Conservation (phyloP, 75 land plant species). For the Pseudotsuga menziesii region DNA sequence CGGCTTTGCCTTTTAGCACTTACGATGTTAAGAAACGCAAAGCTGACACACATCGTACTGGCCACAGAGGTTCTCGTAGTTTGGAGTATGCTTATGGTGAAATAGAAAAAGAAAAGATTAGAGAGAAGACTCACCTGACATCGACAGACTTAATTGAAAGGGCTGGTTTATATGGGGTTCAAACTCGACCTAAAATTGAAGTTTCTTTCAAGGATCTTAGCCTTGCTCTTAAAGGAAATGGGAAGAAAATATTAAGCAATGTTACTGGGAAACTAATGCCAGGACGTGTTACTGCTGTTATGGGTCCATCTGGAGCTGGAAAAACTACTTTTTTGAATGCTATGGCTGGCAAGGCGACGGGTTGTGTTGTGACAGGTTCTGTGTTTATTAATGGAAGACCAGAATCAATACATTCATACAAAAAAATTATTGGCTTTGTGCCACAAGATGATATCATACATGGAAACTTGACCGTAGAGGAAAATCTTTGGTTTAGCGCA, state of each 20-base stretch:
- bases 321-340: conserved; percentile 95
- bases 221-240: conserved; percentile 74
- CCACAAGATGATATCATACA: conserved; percentile 99
- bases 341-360: conserved; percentile 70
- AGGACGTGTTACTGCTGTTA: conserved; percentile 83
- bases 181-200: conserved; percentile 56
- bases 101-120: conserved; percentile 83
- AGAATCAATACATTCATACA: conserved; percentile 75
- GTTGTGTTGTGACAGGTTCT: conserved; percentile 54
- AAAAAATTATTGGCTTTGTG: conserved; percentile 91
- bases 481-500: conserved; percentile 91
- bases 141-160: conserved; percentile 51
- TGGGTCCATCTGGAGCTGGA: conserved; percentile 99
- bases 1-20: conserved; percentile 37
- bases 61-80: conserved; percentile 46
- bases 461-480: conserved; percentile 95
- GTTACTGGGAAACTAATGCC: conserved; percentile 91
- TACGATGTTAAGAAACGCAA: conserved; percentile 40
- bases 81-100: conserved; percentile 92
- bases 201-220: conserved; percentile 76
- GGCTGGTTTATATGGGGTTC: conserved; percentile 36
- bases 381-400: conserved; percentile 77
- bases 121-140: conserved; percentile 36
- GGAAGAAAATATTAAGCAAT: conserved; percentile 62
- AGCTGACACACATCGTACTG: conserved; percentile 32